Conservation (phyloP, 805 yeast species). For the Zygotorulaspora chibaensis region DNA sequence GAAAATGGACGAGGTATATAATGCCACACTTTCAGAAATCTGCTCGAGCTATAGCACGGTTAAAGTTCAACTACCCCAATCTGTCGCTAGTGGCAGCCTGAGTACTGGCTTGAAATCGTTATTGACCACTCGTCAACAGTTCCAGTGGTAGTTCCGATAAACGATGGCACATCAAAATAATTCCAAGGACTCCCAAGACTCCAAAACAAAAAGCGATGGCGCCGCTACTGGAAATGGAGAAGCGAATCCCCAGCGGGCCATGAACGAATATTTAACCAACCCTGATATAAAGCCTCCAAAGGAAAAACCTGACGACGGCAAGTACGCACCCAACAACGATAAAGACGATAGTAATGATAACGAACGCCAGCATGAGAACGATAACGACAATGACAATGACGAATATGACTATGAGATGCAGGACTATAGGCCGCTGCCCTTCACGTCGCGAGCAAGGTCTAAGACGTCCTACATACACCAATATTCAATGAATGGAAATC, state of each 20-base stretch:
- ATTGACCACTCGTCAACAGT: background rate
- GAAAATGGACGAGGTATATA: no score
- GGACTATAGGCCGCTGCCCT: conserved; percentile 12
- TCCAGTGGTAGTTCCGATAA: background rate
- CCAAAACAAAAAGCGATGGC: background rate
- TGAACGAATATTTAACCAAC: conserved; percentile 12
- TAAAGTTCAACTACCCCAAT: no score
- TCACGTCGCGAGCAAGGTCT: conserved; percentile 9
- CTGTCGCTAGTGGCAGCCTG: no score
- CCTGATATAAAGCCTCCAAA: conserved; percentile 7
- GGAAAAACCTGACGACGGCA: background rate
- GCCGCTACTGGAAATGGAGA: background rate
- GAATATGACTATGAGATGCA: conserved; percentile 25
- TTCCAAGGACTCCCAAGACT: conserved; percentile 4
- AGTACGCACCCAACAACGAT: background rate
- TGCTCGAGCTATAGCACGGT: no score
- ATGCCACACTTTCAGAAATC: no score
- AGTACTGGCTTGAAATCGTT: no score
- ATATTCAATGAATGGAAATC: conserved; percentile 16
- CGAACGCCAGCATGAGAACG: background rate
- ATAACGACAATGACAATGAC: conserved; percentile 6
- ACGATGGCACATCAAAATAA: conserved; percentile 1
- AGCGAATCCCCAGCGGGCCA: conserved; percentile 11
- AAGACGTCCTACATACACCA: conserved; percentile 28
- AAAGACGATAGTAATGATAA: background rate